phyloP scores from a whole-genome alignment of 139 green algal genomes.

The Chlamydomonas incerta region DNA sequence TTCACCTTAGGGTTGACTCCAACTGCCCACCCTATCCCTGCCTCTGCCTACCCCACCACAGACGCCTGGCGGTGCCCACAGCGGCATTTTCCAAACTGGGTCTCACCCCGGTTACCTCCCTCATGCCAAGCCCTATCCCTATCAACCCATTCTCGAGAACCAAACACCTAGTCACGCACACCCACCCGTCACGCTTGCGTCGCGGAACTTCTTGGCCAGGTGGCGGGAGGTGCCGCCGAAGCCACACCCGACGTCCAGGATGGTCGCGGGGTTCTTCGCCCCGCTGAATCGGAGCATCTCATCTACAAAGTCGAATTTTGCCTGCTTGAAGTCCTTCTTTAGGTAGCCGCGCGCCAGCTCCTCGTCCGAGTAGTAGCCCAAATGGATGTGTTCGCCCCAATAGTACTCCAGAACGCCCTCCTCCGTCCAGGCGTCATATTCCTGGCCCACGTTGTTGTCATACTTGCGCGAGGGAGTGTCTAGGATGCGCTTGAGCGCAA shows the following conservation, averaged over 20 bases:
- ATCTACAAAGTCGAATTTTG: constrained; percentile 95
- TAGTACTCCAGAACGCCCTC: constrained; percentile 91
- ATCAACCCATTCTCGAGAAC: no score
- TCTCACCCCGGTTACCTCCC: no score
- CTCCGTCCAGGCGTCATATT: constrained; percentile 96
- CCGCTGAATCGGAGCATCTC: constrained; percentile 87
- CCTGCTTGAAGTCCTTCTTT: constrained; percentile 94
- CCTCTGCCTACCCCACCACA: no score
- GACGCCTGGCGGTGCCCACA: no score
- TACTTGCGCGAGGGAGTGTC: constrained; percentile 86
- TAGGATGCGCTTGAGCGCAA: constrained; percentile 73
- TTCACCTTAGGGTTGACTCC: no score
- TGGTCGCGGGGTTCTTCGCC: constrained; percentile 52
- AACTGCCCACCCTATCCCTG: no score
- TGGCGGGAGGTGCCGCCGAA: constrained; percentile 92
- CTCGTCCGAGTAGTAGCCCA: constrained; percentile 92
- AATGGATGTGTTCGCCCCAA: constrained; percentile 98
- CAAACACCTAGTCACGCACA: no score
- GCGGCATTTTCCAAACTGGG: no score
- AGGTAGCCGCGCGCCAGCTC: constrained; percentile 79
- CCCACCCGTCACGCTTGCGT: constrained; percentile 77
- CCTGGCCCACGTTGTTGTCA: constrained; percentile 88
- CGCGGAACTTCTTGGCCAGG: constrained; percentile 82
- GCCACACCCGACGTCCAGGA: constrained; percentile 96
- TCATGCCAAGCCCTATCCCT: no score